These are phyloP conservation scores for Fusarium secorum DNA, from an alignment of 2,329 filamentous ascomycete genomes.

Conservation along the genomic window DNA sequence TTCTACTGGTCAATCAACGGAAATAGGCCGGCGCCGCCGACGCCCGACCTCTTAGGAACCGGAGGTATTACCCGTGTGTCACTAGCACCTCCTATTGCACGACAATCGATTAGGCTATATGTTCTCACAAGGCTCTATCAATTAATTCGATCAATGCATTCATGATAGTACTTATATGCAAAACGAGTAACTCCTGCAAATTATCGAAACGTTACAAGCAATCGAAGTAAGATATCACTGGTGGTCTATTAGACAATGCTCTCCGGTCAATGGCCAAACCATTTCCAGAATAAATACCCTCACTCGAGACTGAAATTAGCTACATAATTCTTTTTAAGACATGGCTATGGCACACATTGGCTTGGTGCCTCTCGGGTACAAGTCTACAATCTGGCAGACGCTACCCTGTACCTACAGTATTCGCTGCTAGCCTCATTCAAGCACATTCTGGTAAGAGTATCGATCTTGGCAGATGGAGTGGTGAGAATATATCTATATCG, in stretches of 20 bases:
- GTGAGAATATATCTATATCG: rapidly evolving
- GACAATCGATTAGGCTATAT: neutral
- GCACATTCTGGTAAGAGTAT: neutral
- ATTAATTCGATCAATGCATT: neutral
- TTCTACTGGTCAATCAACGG: constrained; percentile 11
- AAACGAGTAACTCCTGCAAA: rapidly evolving
- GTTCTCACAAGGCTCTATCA: neutral
- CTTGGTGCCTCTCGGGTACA: too few species aligned
- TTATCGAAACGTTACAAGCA: rapidly evolving
- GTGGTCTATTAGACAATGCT: rapidly evolving
- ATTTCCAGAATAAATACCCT: rapidly evolving
- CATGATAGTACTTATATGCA: neutral
- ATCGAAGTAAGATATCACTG: rapidly evolving
- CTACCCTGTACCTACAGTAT: neutral
- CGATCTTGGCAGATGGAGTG: neutral
- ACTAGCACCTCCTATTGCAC: neutral
- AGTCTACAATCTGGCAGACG: neutral
- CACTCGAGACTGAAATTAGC: neutral
- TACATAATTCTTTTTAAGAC: neutral
- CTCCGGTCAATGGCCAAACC: neutral
- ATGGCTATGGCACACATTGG: rapidly evolving
- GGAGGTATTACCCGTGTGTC: neutral
- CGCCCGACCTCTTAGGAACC: neutral
- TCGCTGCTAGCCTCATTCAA: neutral
- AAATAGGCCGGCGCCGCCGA: constrained; percentile 9